Base-by-base conservation (phyloP, 1,139 yeast species). In the Hanseniaspora uvarum region DNA sequence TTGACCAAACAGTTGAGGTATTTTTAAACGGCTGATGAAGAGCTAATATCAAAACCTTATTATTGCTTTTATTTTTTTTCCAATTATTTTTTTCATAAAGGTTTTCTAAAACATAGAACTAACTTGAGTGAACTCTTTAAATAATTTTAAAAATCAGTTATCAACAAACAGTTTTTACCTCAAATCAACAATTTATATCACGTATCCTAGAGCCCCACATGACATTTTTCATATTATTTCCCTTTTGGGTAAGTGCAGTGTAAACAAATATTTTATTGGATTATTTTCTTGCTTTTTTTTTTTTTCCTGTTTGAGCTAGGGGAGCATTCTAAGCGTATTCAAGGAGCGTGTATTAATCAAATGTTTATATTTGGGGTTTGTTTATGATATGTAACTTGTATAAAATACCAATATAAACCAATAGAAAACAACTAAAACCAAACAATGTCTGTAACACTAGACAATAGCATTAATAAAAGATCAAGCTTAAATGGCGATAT, bases 401-500 rank as follows among this genome's bases (percentile, higher is more conserved):
- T 26, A 6, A 8, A 26, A 26, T 8, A 26, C 28, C 28, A 6
- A 6, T 8, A 26, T 7, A 30, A 30, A 7, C 33, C 33, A 30
- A 30, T 8, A 30, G 8, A 26, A 7, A 30, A 6, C 11, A 30
- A 30, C 14, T 30, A 8, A 26, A 6, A 30, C 11, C 6, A 7
- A 8, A 21, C 10, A 14, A 38, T 38, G 43, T 4, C 43, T 12
- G 30, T 12, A 38, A 23, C 30, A 23, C 6, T 23, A 16, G 43
- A 38, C 14, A 38, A 23, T 16, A 14, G 6, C 11, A 21, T 1
- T 14, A 19, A 19, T 7, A 44, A 44, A 12, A 31, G 38, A 44
- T 11, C 31, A 21, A 31, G 46, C 31, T 21, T 44, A n/a, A 50
- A 31, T 16, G 34, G 33, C 4, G 48, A 50, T 10, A 44, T 50